phyloP scores from a whole-genome alignment of 495 filamentous ascomycete genomes.

The Penicillium subrubescens region DNA sequence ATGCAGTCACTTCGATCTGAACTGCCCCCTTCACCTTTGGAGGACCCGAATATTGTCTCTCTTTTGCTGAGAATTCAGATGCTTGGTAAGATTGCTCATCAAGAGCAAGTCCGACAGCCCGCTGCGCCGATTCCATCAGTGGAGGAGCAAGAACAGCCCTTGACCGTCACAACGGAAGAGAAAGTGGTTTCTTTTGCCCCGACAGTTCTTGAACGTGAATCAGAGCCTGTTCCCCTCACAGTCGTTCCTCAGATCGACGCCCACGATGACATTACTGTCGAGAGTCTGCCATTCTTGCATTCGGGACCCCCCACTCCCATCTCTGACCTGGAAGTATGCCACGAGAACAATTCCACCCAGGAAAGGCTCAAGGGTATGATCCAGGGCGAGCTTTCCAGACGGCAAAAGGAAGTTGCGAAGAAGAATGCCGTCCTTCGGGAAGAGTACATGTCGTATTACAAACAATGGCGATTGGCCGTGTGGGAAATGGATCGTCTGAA shows the following conservation, averaged over 20 bases:
- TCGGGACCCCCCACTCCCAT: slow-evolving; percentile 52
- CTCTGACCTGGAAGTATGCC: slow-evolving; percentile 50
- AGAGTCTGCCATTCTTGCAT: slow-evolving; percentile 51
- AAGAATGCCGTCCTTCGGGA: slow-evolving; percentile 46
- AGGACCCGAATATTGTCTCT: slow-evolving; percentile 48
- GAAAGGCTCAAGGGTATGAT: slow-evolving; percentile 41
- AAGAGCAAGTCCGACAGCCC: slow-evolving; percentile 7
- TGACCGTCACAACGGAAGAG: slow-evolving; percentile 4
- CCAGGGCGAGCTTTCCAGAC: slow-evolving; percentile 37
- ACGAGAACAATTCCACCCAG: slow-evolving; percentile 43
- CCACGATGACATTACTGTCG: slow-evolving; percentile 30
- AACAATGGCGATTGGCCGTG: slow-evolving; percentile 49
- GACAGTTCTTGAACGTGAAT: neutral
- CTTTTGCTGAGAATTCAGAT: slow-evolving; percentile 50
- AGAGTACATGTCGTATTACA: slow-evolving; percentile 48
- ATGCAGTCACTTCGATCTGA: slow-evolving; percentile 47
- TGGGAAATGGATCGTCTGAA: slow-evolving; percentile 65
- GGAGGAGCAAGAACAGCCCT: slow-evolving; percentile 11
- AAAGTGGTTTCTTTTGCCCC: slow-evolving; percentile 20
- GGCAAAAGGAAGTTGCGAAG: slow-evolving; percentile 43
- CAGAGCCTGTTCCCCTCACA: slow-evolving; percentile 16
- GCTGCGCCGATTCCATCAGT: slow-evolving; percentile 13
- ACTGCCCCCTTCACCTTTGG: slow-evolving; percentile 45
- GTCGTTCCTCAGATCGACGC: slow-evolving; percentile 11
- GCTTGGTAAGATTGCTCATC: slow-evolving; percentile 43